These are phyloP conservation scores for Aspergillus viridinutans DNA, from an alignment of 2,329 filamentous ascomycete species.

Conservation along the genomic window DNA sequence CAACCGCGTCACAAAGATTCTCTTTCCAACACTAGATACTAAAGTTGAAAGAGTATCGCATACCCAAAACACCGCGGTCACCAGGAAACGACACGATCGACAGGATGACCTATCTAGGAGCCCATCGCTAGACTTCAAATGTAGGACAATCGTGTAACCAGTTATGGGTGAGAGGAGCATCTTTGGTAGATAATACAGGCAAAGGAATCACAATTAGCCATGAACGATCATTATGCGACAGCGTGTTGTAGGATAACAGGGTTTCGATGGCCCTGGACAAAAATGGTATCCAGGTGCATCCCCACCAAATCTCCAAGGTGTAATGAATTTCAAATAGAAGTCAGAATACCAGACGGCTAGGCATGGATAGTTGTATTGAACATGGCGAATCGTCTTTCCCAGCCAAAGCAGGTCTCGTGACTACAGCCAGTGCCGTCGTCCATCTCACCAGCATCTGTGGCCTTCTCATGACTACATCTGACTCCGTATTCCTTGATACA, in stretches of 20 bases:
- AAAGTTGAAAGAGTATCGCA: too few species aligned
- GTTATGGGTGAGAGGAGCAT: too few species aligned
- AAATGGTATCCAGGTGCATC: background rate
- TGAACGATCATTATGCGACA: background rate
- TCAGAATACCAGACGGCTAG: background rate
- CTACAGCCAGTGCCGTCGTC: slow-evolving; percentile 31
- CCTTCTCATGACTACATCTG: slow-evolving; percentile 27
- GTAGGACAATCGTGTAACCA: too few species aligned
- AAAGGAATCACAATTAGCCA: too few species aligned
- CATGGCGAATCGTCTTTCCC: slow-evolving; percentile 61
- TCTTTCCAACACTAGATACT: too few species aligned
- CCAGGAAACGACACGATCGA: too few species aligned
- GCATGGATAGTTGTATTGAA: slow-evolving; percentile 59
- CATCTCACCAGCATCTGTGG: slow-evolving; percentile 39
- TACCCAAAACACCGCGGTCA: too few species aligned
- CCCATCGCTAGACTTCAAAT: too few species aligned
- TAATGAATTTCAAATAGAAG: background rate
- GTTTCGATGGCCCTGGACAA: background rate
- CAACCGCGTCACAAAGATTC: too few species aligned
- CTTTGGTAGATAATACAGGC: too few species aligned
- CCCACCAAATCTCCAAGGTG: background rate
- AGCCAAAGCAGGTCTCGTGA: slow-evolving; percentile 44
- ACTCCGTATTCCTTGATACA: slow-evolving; percentile 70
- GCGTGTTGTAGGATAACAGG: background rate
- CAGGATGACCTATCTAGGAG: too few species aligned